Base-by-base conservation (phyloP, 2,329 filamentous ascomycete species). In the Coniella vitis region DNA sequence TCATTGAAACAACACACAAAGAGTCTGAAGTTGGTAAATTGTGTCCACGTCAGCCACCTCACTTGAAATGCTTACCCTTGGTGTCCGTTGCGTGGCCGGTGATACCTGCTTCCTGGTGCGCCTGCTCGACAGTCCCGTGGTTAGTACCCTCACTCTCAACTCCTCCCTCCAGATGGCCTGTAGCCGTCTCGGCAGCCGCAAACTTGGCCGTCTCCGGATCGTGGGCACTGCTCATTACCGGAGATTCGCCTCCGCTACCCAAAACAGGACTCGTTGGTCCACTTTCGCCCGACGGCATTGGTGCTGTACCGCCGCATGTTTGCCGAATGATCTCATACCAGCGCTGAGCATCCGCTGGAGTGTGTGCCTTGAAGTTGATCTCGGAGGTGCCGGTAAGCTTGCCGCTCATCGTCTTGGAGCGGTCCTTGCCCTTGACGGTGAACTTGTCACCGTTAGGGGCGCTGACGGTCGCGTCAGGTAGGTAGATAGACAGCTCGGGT, bases 351-450 rank as follows among this genome's bases (percentile, higher is more conserved):
- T 95, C 89, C 22, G 78, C 74, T 2, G 87, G 66, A 1, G 86
- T 89, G 66, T 90, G 85, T 0, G 90, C 90, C 71, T 94, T 94
- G 80, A 96, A 96, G 25, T 77, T 71, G 34, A 94, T 75, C 67
- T 97, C 91, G 36, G 88, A 83, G 21, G 70, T 80, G 56, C 90
- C 87, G 41, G 85, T 80, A 56, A 96, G 79, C 63, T 89, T 91
- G 71, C 84, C 86, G 60, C 84, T 83, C 55, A 96, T 70, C 55
- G 85, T 86, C 63, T 87, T 86, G 60, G 84, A 85, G 49, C 84
- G 81, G 64, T 98, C 90, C 68, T 97, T 97, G 66, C 93, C 93
- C 73, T 95, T 95, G 66, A 98, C 76, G 61, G 82, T 88, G 76
- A 98, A 97, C 68, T 95, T 96, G 52, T 84, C 79, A 47, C 86